These are phyloP conservation scores for Zygoascus flipseniorum DNA, from an alignment of 805 yeast species.

Conservation along the genomic window DNA sequence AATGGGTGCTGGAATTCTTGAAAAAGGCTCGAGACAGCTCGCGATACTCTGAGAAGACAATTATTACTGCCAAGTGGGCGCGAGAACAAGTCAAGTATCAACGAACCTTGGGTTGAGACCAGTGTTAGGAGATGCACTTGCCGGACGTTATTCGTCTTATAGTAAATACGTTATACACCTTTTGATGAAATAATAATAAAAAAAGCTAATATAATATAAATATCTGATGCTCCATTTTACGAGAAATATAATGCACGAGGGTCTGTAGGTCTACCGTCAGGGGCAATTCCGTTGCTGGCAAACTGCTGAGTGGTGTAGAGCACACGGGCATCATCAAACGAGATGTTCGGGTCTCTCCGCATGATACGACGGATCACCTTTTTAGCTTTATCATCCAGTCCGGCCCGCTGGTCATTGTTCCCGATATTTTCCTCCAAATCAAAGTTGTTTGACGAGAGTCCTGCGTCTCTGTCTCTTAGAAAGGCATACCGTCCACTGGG, in stretches of 20 bases:
- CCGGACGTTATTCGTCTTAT: not conserved
- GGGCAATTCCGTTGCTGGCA: constrained; percentile 44
- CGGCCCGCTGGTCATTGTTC: constrained; percentile 49
- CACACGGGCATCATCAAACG: constrained; percentile 65
- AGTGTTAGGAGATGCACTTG: not conserved
- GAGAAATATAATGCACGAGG: constrained; percentile 45
- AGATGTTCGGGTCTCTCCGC: constrained; percentile 36
- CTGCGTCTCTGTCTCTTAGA: constrained; percentile 45
- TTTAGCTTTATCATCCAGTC: constrained; percentile 51
- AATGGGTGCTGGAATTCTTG: constrained; percentile 74
- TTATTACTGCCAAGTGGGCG: constrained; percentile 97
- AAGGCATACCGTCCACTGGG: constrained; percentile 23
- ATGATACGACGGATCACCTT: constrained; percentile 44
- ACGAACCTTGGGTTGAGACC: constrained; percentile 4
- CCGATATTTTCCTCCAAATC: constrained; percentile 41
- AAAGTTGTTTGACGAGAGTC: constrained; percentile 52
- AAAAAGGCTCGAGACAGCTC: constrained; percentile 59
- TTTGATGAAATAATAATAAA: not conserved
- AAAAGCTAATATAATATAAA: not conserved
- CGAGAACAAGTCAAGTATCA: constrained; percentile 66
- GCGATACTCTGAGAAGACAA: constrained; percentile 39
- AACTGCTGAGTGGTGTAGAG: constrained; percentile 40
- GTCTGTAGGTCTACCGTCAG: constrained; percentile 61
- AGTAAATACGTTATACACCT: not conserved
- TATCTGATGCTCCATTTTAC: not conserved